A percentile compares a stretch with the other conserved stretches of the same genome.
Evolutionary conservation across 164 flowering plant genomes (phyloP).

Genomic region (Tinospora cordifolia): DNA sequence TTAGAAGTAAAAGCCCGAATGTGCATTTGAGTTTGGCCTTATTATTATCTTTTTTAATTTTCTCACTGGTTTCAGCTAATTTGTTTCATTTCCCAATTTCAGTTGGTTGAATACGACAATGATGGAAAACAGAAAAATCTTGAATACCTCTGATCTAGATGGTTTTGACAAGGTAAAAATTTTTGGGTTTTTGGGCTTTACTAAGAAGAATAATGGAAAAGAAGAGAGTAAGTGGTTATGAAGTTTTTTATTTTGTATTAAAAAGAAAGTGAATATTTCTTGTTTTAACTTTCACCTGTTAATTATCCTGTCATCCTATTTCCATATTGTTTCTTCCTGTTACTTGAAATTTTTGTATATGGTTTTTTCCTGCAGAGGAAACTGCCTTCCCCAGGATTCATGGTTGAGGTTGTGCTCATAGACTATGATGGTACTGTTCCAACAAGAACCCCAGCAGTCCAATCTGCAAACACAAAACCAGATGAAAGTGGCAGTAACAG

Average conservation of each 20-base stretch:
- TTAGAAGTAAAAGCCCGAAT: neutral
- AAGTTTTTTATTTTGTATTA: neutral
- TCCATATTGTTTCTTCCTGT: neutral
- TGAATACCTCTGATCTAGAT: constrained; percentile 75
- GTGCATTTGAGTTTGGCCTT: neutral
- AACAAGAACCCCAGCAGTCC: constrained; percentile 25
- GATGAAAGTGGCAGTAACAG: constrained; percentile 35
- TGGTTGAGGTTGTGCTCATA: constrained; percentile 81
- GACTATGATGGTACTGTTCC: constrained; percentile 49
- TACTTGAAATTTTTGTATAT: neutral
- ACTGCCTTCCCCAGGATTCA: constrained; percentile 94
- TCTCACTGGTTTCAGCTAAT: neutral
- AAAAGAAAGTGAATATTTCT: neutral
- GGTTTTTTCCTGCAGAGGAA: constrained; percentile 60
- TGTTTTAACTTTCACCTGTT: neutral
- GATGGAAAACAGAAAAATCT: constrained; percentile 77
- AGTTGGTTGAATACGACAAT: constrained; percentile 97
- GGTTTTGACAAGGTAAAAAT: constrained; percentile 81
- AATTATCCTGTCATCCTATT: neutral
- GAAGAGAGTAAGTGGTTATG: neutral
- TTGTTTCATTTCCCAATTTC: constrained; percentile 15
- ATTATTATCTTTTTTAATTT: neutral
- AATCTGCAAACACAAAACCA: constrained; percentile 28
- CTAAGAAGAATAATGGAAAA: neutral
- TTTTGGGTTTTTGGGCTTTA: neutral